A percentile compares a stretch with the other conserved stretches of the same genome.
Evolutionary conservation across 78 protist genomes (phyloP).

Genomic region (Dictyostelium brefeldianum): DNA sequence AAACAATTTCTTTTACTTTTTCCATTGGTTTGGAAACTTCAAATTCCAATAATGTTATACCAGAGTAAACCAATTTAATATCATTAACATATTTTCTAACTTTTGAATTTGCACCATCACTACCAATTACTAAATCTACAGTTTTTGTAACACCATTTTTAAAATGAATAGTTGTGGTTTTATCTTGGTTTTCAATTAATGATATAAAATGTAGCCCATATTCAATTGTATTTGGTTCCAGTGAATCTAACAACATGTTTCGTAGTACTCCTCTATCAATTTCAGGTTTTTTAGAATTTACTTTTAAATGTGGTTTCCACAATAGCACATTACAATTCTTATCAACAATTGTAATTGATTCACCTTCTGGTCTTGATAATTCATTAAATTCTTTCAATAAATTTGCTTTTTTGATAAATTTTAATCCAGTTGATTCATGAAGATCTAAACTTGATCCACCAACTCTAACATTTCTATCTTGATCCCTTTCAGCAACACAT

Average conservation of each 20-base stretch:
- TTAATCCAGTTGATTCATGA: slow-evolving; percentile 45
- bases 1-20: not conserved
- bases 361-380: slow-evolving; percentile 35
- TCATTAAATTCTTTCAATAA: slow-evolving; percentile 11
- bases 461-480: slow-evolving; percentile 6
- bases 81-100: slow-evolving; percentile 19
- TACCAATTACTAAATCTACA: slow-evolving; percentile 56
- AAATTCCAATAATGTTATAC: slow-evolving; percentile 21
- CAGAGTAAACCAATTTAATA: slow-evolving; percentile 3
- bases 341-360: not conserved
- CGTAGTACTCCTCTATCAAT: slow-evolving; percentile 53
- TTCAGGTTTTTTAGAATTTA: slow-evolving; percentile 32
- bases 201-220: slow-evolving; percentile 25
- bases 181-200: not conserved
- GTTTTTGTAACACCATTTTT: slow-evolving; percentile 8
- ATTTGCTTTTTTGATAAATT: not conserved
- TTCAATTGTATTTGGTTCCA: not conserved
- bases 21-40: slow-evolving; percentile 12
- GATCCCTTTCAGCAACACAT: slow-evolving; percentile 39
- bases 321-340: not conserved
- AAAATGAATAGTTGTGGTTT: not conserved
- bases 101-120: slow-evolving; percentile 59
- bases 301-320: slow-evolving; percentile 11
- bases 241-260: slow-evolving; percentile 33
- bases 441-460: slow-evolving; percentile 59